Conservation (phyloP, 73 alveolate species). For the Paramecium biaurelia region DNA sequence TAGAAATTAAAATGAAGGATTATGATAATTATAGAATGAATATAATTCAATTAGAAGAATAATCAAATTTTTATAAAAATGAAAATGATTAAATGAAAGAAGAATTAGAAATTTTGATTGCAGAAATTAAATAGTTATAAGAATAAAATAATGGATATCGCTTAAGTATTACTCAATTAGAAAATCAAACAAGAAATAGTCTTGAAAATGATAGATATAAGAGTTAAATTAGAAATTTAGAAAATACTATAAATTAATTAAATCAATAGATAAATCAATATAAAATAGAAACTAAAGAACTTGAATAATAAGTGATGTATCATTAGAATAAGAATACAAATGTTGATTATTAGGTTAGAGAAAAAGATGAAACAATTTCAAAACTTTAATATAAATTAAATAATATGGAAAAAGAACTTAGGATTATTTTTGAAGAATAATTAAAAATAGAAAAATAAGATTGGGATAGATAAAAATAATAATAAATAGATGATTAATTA, state of each 20-base stretch:
- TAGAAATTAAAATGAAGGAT: slow-evolving; percentile 33
- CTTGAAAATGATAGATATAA: background rate
- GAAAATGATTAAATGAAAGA: slow-evolving; percentile 36
- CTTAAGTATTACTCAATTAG: background rate
- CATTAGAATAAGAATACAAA: background rate
- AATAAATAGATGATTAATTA: background rate
- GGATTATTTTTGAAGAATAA: slow-evolving; percentile 17
- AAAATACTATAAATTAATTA: background rate
- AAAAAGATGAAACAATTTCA: background rate
- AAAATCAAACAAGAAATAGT: background rate
- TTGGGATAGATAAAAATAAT: slow-evolving; percentile 25
- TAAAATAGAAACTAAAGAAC: background rate
- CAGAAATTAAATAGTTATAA: background rate
- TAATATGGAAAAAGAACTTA: slow-evolving; percentile 19
- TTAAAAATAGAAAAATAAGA: slow-evolving; percentile 14
- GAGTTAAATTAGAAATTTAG: background rate
- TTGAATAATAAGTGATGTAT: background rate
- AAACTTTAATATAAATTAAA: background rate
- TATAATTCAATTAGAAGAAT: background rate
- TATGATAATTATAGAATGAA: background rate
- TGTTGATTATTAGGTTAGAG: slow-evolving; percentile 10
- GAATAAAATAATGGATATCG: slow-evolving; percentile 6
- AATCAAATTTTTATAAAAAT: background rate
- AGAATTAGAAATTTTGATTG: background rate
- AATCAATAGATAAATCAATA: background rate